phyloP scores from a whole-genome alignment of 768 basidiomycete species.

The Lyophyllum shimeji region DNA sequence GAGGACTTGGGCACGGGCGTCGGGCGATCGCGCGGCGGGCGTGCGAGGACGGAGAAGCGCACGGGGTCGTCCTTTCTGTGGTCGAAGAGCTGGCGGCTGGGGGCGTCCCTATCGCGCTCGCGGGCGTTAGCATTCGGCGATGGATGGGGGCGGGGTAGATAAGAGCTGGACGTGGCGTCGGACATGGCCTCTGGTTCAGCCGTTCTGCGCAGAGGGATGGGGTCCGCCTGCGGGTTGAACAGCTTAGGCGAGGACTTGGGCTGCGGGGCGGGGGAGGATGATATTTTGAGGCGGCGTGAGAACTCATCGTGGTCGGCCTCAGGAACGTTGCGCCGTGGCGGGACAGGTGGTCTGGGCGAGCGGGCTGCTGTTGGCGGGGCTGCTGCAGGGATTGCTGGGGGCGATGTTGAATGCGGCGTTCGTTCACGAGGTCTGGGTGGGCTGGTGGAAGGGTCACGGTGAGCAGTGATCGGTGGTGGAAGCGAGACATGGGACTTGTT shows the following conservation, averaged over 20 bases:
- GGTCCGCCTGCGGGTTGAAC: slow-evolving; percentile 73
- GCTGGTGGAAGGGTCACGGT: slow-evolving; percentile 31
- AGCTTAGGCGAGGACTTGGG: slow-evolving; percentile 44
- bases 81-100: slow-evolving; percentile 75
- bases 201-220: slow-evolving; percentile 57
- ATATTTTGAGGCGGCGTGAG: slow-evolving; percentile 69
- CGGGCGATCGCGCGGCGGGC: slow-evolving; percentile 44
- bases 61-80: slow-evolving; percentile 90
- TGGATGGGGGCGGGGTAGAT: slow-evolving; percentile 35
- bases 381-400: slow-evolving; percentile 26
- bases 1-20: slow-evolving; percentile 60
- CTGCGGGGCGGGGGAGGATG: slow-evolving; percentile 43
- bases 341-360: slow-evolving; percentile 29
- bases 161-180: slow-evolving; percentile 56
- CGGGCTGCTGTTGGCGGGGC: not conserved
- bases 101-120: slow-evolving; percentile 28
- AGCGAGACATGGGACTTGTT: slow-evolving; percentile 14
- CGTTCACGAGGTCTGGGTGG: slow-evolving; percentile 44
- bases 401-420: slow-evolving; percentile 6
- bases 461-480: not conserved
- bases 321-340: slow-evolving; percentile 27
- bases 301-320: slow-evolving; percentile 75
- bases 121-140: slow-evolving; percentile 16
- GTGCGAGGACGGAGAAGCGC: slow-evolving; percentile 68
- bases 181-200: slow-evolving; percentile 68